Conservation (phyloP, 371 early-diverging fungal genomes). For the Phascolomyces articulosus region DNA sequence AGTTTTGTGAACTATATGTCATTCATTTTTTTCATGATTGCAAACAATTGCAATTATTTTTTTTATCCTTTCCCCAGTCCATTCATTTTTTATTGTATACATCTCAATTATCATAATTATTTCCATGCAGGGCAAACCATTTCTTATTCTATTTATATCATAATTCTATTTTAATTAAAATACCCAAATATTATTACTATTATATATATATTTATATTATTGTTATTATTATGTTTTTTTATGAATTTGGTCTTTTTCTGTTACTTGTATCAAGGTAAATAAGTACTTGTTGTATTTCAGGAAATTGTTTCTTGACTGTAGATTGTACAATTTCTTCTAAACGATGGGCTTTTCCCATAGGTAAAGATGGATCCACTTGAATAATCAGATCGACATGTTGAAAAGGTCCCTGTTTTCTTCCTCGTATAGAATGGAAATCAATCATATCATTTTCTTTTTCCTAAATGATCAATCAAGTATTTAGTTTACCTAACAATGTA, state of each 20-base stretch:
- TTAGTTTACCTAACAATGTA: no score
- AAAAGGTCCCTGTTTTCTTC: conserved; percentile 50
- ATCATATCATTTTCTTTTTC: conserved; percentile 33
- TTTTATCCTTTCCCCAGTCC: neutral
- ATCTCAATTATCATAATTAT: no score
- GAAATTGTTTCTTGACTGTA: conserved; percentile 29
- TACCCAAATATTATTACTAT: neutral
- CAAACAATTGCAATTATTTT: neutral
- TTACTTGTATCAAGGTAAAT: conserved; percentile 33
- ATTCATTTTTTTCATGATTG: neutral
- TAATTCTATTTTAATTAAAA: no score
- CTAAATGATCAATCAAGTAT: no score
- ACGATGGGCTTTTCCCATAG: conserved; percentile 33
- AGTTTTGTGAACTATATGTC: neutral
- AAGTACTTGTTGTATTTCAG: conserved; percentile 40
- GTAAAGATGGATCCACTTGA: conserved; percentile 32
- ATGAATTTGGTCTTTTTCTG: neutral
- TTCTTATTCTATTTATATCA: neutral
- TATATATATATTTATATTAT: neutral
- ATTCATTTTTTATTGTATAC: no score
- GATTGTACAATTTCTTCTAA: conserved; percentile 33
- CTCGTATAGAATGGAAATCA: conserved; percentile 48
- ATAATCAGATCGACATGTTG: conserved; percentile 46
- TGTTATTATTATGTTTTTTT: conserved; percentile 1
- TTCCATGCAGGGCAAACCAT: no score